Evolutionary conservation across 495 filamentous ascomycete genomes (phyloP).

Genomic region (Trichoderma erinaceum): DNA sequence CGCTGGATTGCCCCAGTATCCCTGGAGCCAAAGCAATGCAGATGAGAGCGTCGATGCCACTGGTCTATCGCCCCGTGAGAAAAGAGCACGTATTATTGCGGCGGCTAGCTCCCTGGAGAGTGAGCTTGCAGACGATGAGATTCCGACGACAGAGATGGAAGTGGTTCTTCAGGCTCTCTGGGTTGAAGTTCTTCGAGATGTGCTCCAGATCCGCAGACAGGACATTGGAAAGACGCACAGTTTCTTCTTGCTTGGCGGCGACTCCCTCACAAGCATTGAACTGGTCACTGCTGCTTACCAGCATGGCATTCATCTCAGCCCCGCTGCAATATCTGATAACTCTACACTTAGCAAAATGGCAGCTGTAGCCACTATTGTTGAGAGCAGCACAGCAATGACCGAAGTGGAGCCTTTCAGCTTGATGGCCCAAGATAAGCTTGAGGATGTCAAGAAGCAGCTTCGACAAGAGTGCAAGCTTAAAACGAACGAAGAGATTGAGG

Average conservation of each 20-base stretch:
- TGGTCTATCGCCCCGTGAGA: slow-evolving; percentile 53
- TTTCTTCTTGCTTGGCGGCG: slow-evolving; percentile 42
- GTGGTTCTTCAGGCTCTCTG: slow-evolving; percentile 22
- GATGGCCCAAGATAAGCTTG: background rate
- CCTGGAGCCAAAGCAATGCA: slow-evolving; percentile 34
- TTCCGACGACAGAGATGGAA: slow-evolving; percentile 16
- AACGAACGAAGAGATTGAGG: background rate
- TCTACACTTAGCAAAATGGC: slow-evolving; percentile 11
- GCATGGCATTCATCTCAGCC: slow-evolving; percentile 9
- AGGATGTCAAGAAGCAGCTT: background rate
- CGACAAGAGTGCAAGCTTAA: slow-evolving; percentile 7
- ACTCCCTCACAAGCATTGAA: slow-evolving; percentile 6
- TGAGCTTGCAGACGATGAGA: slow-evolving; percentile 41
- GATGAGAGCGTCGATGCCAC: slow-evolving; percentile 40
- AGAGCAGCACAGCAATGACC: background rate
- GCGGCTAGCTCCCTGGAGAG: slow-evolving; percentile 46
- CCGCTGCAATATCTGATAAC: background rate
- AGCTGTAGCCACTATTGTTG: slow-evolving; percentile 2
- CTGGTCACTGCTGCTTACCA: slow-evolving; percentile 8
- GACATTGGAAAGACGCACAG: slow-evolving; percentile 10
- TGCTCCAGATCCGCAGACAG: slow-evolving; percentile 22
- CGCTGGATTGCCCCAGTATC: slow-evolving; percentile 29
- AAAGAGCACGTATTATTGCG: slow-evolving; percentile 42
- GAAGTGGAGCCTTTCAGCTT: slow-evolving; percentile 3
- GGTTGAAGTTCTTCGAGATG: slow-evolving; percentile 20